Evolutionary conservation across 139 green algal species (phyloP).

Genomic region (Microglena sp.): DNA sequence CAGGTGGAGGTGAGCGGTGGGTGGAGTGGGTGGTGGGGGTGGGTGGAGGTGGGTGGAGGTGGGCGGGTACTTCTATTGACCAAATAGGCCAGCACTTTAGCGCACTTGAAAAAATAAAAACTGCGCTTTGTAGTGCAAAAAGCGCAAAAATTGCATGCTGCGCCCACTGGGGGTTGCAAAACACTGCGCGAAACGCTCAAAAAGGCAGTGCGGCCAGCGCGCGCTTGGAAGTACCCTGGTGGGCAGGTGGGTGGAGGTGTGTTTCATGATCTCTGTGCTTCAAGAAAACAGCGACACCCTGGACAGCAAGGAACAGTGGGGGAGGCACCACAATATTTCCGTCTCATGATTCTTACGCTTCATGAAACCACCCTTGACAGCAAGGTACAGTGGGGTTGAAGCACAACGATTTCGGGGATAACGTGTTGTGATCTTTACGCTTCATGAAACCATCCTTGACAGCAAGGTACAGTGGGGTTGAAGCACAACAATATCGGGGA

Average conservation of each 20-base stretch:
- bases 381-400: background rate
- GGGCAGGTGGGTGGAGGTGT: background rate
- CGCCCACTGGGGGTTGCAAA: background rate
- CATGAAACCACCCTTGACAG: background rate
- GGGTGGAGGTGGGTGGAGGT: too few species aligned
- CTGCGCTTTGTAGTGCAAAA: too few species aligned
- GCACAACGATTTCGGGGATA: background rate
- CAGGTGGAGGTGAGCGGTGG: background rate
- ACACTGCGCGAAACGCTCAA: too few species aligned
- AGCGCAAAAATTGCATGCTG: constrained; percentile 8
- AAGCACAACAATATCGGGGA: background rate
- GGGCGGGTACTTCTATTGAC: too few species aligned
- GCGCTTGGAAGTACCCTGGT: too few species aligned
- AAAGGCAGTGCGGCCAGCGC: too few species aligned
- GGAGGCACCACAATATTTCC: background rate
- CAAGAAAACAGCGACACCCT: background rate
- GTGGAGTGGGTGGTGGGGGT: constrained; percentile 11
- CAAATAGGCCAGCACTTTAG: too few species aligned
- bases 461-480: background rate
- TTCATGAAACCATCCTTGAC: background rate
- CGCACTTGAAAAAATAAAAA: too few species aligned
- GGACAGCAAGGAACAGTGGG: background rate
- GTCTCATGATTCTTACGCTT: background rate
- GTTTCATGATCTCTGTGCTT: background rate
- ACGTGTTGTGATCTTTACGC: too few species aligned